phyloP scores from a whole-genome alignment of 257 asterid species.

The Dorcoceras hygrometricum region DNA sequence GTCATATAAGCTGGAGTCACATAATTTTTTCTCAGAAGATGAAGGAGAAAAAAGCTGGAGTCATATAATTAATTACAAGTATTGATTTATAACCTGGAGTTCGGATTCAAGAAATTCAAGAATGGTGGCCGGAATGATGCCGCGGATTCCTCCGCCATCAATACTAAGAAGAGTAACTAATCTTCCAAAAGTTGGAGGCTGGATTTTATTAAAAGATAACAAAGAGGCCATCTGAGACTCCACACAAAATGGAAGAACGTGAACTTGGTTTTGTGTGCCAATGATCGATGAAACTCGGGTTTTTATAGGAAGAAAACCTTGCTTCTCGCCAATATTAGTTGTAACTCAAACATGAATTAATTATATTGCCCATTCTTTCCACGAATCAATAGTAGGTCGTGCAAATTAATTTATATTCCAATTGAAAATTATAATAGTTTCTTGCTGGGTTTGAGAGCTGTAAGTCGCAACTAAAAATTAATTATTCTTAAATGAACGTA shows the following conservation, averaged over 20 bases:
- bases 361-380: no score
- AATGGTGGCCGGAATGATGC: conserved; percentile 58
- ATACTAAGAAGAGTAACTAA: conserved; percentile 57
- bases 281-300: background rate
- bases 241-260: background rate
- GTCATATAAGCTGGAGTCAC: no score
- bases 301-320: background rate
- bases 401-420: no score
- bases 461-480: background rate
- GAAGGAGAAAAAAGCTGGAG: no score
- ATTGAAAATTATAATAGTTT: no score
- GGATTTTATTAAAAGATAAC: conserved; percentile 24
- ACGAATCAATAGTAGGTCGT: no score
- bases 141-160: conserved; percentile 77
- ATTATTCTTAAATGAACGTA: background rate
- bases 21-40: no score
- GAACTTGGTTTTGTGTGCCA: no score
- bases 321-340: no score
- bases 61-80: no score
- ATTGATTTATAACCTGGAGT: conserved; percentile 52
- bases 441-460: no score
- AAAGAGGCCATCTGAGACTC: conserved; percentile 28
- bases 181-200: conserved; percentile 35
- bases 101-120: conserved; percentile 54
- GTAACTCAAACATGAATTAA: no score